Conservation (phyloP, 2,329 filamentous ascomycete species). For the Domatiomyces catenatus region DNA sequence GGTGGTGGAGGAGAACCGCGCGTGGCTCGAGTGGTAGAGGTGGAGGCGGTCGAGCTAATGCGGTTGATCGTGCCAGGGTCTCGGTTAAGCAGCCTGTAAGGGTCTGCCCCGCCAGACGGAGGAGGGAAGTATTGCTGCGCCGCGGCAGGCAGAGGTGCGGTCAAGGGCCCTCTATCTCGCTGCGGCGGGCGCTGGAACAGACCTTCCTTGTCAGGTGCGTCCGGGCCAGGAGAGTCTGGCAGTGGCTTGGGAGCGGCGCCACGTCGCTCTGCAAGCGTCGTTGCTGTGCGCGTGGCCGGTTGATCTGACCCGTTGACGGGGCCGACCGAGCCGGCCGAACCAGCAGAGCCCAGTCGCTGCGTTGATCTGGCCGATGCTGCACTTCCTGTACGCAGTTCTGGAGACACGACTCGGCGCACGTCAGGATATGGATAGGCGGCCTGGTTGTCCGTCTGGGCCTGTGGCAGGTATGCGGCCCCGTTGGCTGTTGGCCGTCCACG, state of each 20-base stretch:
- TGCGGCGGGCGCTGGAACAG: conserved; percentile 54
- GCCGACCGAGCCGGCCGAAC: conserved; percentile 28
- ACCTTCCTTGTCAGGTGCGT: conserved; percentile 59
- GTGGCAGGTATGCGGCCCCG: conserved; percentile 5
- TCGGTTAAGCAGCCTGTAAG: conserved; percentile 33
- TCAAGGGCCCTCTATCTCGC: conserved; percentile 17
- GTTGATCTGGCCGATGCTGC: conserved; percentile 11
- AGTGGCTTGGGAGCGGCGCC: conserved; percentile 61
- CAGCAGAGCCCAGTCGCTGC: conserved; percentile 16
- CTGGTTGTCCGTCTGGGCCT: conserved; percentile 25
- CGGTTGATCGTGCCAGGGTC: conserved; percentile 43
- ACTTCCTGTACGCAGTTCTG: conserved; percentile 9
- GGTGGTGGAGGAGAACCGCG: conserved; percentile 88
- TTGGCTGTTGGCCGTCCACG: conserved; percentile 31
- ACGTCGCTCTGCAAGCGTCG: conserved; percentile 62
- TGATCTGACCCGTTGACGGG: conserved; percentile 31
- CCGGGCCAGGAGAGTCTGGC: conserved; percentile 65
- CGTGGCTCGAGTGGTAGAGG: conserved; percentile 79
- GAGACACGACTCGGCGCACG: conserved; percentile 18
- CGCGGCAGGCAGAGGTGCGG: conserved; percentile 35
- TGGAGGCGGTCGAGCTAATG: conserved; percentile 71
- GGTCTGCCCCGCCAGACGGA: conserved; percentile 21
- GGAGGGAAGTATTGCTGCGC: conserved; percentile 51
- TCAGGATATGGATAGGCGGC: conserved; percentile 31
- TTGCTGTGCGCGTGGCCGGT: conserved; percentile 31